Conservation (phyloP, 2,329 filamentous ascomycete species). For the Aspergillus aculeatinus region DNA sequence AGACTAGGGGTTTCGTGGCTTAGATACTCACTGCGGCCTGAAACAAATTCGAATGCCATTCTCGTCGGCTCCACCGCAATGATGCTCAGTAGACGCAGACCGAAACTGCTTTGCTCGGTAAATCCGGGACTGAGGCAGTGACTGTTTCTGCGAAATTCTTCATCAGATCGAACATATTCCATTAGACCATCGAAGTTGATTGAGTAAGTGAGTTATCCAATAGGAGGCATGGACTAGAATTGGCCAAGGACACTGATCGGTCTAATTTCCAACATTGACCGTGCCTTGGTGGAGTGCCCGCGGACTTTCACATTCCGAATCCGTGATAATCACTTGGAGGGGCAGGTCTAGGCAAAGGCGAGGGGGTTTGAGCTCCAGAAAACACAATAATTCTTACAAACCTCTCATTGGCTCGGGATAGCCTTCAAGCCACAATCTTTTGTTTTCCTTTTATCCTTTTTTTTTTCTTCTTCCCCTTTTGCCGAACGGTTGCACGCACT, state of each 20-base stretch:
- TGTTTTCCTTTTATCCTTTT: neutral
- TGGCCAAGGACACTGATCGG: neutral
- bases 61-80: neutral
- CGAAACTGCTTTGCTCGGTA: neutral
- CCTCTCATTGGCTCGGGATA: neutral
- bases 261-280: neutral
- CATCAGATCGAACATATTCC: neutral
- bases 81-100: neutral
- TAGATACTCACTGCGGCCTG: neutral
- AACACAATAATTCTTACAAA: neutral
- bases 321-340: neutral
- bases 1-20: neutral
- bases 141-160: neutral
- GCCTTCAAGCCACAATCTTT: neutral
- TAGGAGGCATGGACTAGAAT: neutral
- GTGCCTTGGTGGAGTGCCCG: neutral
- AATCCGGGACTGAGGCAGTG: neutral
- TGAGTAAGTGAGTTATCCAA: neutral
- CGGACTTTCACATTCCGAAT: neutral
- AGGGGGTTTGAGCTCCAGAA: neutral
- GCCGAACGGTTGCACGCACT: neutral
- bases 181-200: neutral
- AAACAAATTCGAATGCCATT: neutral
- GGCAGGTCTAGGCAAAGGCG: neutral
- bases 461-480: neutral